Evolutionary conservation across 768 basidiomycete species (phyloP).

Genomic region (Tylopilus intermedius): DNA sequence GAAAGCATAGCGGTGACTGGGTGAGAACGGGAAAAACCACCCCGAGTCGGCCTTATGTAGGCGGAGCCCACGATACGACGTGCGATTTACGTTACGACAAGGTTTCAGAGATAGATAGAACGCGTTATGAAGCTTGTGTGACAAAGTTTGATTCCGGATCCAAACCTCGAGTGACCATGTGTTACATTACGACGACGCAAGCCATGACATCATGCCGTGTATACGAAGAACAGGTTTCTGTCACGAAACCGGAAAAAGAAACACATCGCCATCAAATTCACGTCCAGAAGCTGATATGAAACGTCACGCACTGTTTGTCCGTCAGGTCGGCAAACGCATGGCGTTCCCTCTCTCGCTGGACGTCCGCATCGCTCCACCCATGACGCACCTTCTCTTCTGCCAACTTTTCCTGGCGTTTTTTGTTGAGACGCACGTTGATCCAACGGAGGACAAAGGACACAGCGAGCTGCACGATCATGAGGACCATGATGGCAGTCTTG

Average conservation of each 20-base stretch:
- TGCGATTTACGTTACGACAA: slow-evolving; percentile 12
- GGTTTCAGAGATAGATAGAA: slow-evolving; percentile 3
- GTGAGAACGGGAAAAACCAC: slow-evolving; percentile 8
- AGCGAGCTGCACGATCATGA: slow-evolving; percentile 48
- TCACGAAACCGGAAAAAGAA: neutral
- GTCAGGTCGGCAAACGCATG: slow-evolving; percentile 62
- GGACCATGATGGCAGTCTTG: slow-evolving; percentile 60
- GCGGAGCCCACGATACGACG: slow-evolving; percentile 1
- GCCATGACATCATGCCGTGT: slow-evolving; percentile 39
- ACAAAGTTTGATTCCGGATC: slow-evolving; percentile 1
- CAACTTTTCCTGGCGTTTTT: slow-evolving; percentile 32
- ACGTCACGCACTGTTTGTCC: slow-evolving; percentile 50
- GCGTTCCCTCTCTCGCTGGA: slow-evolving; percentile 53
- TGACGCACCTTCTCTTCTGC: slow-evolving; percentile 34
- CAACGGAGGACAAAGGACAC: slow-evolving; percentile 47
- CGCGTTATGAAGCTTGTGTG: neutral
- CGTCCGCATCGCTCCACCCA: slow-evolving; percentile 57
- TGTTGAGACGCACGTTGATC: slow-evolving; percentile 53
- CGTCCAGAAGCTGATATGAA: neutral
- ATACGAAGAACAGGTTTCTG: slow-evolving; percentile 58
- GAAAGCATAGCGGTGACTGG: neutral
- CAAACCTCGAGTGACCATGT: neutral
- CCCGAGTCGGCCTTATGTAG: slow-evolving; percentile 7
- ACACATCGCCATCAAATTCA: neutral
- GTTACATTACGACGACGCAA: neutral